Percentiles rank a stretch among this genome's conserved stretches.
Conservation (phyloP, 352 stramenopile genomes). For the Blastocystis sp. region DNA sequence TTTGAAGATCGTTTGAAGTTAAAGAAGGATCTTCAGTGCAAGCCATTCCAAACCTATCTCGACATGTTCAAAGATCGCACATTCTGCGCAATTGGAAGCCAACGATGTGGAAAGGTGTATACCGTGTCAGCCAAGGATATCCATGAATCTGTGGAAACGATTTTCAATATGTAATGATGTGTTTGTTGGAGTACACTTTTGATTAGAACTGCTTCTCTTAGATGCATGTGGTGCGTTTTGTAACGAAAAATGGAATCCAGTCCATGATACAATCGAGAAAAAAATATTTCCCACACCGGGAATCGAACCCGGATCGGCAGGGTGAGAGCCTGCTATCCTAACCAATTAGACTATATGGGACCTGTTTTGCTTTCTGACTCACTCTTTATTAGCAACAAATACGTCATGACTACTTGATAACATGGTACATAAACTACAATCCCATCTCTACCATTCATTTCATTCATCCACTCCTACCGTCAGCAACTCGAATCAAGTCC, state of each 20-base stretch:
- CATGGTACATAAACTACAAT: background rate
- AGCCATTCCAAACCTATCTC: slow-evolving; percentile 42
- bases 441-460: background rate
- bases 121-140: slow-evolving; percentile 9
- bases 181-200: slow-evolving; percentile 28
- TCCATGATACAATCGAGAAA: background rate
- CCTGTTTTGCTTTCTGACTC: background rate
- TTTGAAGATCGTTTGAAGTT: slow-evolving; percentile 7
- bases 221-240: background rate
- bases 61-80: slow-evolving; percentile 23
- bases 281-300: slow-evolving; percentile 15
- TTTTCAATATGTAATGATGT: slow-evolving; percentile 51
- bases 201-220: background rate
- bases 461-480: background rate
- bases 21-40: slow-evolving; percentile 40
- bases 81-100: slow-evolving; percentile 1
- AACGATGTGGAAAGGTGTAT: slow-evolving; percentile 18
- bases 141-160: slow-evolving; percentile 1
- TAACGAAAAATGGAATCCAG: background rate
- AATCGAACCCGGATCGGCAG: slow-evolving; percentile 54
- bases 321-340: slow-evolving; percentile 55
- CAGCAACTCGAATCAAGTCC: background rate
- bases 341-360: slow-evolving; percentile 36
- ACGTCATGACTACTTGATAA: background rate
- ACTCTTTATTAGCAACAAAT: background rate